Base-by-base conservation (phyloP, 192 early-diverging fungal species). In the Chytriomyces confervae region DNA sequence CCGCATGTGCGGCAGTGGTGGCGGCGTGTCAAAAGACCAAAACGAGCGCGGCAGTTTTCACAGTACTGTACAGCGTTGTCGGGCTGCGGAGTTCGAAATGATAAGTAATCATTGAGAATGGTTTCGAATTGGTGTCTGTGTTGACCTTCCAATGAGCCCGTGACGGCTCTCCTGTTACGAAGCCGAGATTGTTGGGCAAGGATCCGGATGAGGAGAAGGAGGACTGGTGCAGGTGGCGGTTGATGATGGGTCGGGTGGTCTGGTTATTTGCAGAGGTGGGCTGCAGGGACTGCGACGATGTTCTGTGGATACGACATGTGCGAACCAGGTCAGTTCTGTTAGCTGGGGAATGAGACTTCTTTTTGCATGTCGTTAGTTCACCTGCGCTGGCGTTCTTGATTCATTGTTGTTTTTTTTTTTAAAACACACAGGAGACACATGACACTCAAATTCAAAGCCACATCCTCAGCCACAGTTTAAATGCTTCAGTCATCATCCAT, bases 1-100 rank as follows among this genome's bases (percentile, higher is more conserved):
- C 76, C 76, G 44, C 76, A 77, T 7, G 66, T 61, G 4, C 76
- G n/a, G 61, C 76, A 77, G 45, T 77, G 76, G 61, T 77, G 76
- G 7, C 76, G 69, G 11, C 76, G 66, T 10, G 66, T 77, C 43
- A 77, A 8, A 4, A 77, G 53, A 47, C 36, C 53, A 46, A 77
- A 77, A 16, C 57, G 50, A n/a, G 51, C 44, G 20, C 43, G 36
- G 44, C 76, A 77, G 9, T 13, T 20, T 53, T 66, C 60, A n/a
- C 76, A 77, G 20, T 11, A 29, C 23, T 16, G 16, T 0, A 48
- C 24, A 20, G 50, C 8, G 9, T 23, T 61, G 45, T 77, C 76
- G n/a, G 76, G 76, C 69, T 73, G 36, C 36, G 4, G 36, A 36
- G 36, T n/a, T 18, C n/a, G 5, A 69, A 24, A 36, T 23, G 23